Evolutionary conservation across 192 early-diverging fungal species (phyloP).

Genomic region (Backusella liffmaniae): DNA sequence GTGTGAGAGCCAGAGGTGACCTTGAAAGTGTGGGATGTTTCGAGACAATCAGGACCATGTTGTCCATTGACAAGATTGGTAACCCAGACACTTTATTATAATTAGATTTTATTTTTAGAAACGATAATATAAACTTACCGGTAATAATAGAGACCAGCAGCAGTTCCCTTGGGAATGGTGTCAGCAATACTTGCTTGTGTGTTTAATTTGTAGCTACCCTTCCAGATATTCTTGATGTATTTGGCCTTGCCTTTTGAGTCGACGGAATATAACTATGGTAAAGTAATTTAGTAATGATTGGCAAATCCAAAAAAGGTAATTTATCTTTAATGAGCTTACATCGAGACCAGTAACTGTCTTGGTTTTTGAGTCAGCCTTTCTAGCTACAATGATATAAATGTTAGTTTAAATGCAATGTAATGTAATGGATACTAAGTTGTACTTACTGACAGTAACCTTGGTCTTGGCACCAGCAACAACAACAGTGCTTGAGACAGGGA

Average conservation of each 20-base stretch:
- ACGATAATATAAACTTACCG: slow-evolving; percentile 10
- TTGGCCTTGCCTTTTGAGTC: slow-evolving; percentile 21
- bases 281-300: background rate
- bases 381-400: slow-evolving; percentile 2
- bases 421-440: background rate
- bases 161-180: slow-evolving; percentile 14
- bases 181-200: slow-evolving; percentile 25
- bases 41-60: slow-evolving; percentile 36
- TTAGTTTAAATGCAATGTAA: background rate
- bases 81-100: slow-evolving; percentile 31
- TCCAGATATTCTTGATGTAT: slow-evolving; percentile 37
- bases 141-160: slow-evolving; percentile 40
- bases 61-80: slow-evolving; percentile 30
- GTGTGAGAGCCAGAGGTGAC: slow-evolving; percentile 24
- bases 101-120: background rate
- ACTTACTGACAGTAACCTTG: slow-evolving; percentile 32
- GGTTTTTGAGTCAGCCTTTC: slow-evolving; percentile 4
- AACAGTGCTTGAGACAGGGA: slow-evolving; percentile 4
- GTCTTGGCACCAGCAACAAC: slow-evolving; percentile 22
- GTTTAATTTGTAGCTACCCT: slow-evolving; percentile 24
- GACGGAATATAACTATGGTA: slow-evolving; percentile 22
- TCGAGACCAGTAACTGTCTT: slow-evolving; percentile 38
- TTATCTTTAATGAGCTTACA: slow-evolving; percentile 4
- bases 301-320: background rate
- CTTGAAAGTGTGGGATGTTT: slow-evolving; percentile 37